phyloP scores from a whole-genome alignment of 2,329 filamentous ascomycete species.

The Aspergillaceae sp. region DNA sequence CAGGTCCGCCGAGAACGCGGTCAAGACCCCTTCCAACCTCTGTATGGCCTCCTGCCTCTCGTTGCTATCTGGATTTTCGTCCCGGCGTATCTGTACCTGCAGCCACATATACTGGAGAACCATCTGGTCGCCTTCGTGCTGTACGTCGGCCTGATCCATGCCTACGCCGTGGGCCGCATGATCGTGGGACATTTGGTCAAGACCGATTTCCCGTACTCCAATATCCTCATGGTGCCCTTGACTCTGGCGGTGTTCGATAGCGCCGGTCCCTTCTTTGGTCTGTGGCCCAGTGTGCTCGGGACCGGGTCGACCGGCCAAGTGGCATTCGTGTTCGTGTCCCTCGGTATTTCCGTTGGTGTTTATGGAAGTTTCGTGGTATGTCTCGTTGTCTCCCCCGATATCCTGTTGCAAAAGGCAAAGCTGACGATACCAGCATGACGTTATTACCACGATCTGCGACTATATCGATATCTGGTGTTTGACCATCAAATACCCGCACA shows the following conservation, averaged over 20 bases:
- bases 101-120: conserved; percentile 70
- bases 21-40: conserved; percentile 56
- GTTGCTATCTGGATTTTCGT: conserved; percentile 69
- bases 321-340: conserved; percentile 78
- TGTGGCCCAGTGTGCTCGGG: conserved; percentile 66
- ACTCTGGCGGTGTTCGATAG: conserved; percentile 72
- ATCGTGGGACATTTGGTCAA: conserved; percentile 90
- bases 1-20: conserved; percentile 64
- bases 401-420: not conserved
- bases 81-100: conserved; percentile 69
- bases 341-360: conserved; percentile 78
- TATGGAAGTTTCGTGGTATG: conserved; percentile 86
- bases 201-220: conserved; percentile 80
- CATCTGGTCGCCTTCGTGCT: conserved; percentile 85
- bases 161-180: conserved; percentile 91
- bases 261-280: conserved; percentile 58
- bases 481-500: conserved; percentile 78
- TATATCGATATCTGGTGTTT: conserved; percentile 98
- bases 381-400: conserved; percentile 2
- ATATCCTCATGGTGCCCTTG: conserved; percentile 72
- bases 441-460: conserved; percentile 96
- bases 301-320: conserved; percentile 70
- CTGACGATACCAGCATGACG: conserved; percentile 54
- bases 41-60: conserved; percentile 77
- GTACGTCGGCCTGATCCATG: conserved; percentile 83